Evolutionary conservation across 345 rosid genomes (phyloP).

Genomic region (Camelina hispida): DNA sequence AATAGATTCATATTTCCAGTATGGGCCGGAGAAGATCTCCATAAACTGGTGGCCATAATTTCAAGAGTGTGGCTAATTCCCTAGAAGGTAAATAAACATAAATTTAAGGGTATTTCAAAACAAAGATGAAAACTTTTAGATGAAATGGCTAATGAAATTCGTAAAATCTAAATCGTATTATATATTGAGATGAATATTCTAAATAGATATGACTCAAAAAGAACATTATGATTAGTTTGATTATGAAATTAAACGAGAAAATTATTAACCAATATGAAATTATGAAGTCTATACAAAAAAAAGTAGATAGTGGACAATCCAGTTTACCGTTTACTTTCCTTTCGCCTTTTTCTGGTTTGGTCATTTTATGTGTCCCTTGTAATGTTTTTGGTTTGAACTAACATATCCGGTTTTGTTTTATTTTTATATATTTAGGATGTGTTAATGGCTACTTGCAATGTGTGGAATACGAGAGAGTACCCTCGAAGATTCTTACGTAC

Average conservation of each 20-base stretch:
- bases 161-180: background rate
- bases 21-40: constrained; percentile 93
- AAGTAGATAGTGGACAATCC: background rate
- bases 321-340: background rate
- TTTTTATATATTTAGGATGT: constrained; percentile 53
- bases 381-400: background rate
- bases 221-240: background rate
- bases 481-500: constrained; percentile 80
- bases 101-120: background rate
- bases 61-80: constrained; percentile 74
- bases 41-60: constrained; percentile 77
- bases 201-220: background rate
- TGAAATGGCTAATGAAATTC: background rate
- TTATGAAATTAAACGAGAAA: background rate
- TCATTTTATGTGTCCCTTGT: background rate
- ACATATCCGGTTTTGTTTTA: background rate
- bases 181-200: background rate
- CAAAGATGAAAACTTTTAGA: background rate
- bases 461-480: constrained; percentile 73
- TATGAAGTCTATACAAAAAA: background rate
- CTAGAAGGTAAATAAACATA: constrained; percentile 62
- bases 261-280: background rate
- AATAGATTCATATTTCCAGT: constrained; percentile 71
- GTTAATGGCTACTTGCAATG: constrained; percentile 75
- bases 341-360: background rate